Conservation (phyloP, 2,329 filamentous ascomycete species). For the Nannizziopsis arthrosporioides region DNA sequence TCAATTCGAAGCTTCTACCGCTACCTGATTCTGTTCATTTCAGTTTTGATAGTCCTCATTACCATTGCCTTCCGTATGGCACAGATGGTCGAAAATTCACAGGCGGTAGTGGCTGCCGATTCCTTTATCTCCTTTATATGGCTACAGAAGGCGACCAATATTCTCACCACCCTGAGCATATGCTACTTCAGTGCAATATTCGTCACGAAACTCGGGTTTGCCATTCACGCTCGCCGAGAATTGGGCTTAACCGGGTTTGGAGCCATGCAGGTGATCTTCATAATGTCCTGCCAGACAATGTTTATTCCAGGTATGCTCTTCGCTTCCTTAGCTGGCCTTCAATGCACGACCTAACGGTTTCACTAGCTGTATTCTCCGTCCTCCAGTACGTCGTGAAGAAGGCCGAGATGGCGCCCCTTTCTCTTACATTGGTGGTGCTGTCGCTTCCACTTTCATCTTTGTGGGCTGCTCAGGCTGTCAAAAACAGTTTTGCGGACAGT, state of each 20-base stretch:
- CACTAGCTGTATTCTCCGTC: conserved; percentile 41
- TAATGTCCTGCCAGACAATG: conserved; percentile 57
- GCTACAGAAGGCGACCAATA: conserved; percentile 38
- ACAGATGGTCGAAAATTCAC: conserved; percentile 40
- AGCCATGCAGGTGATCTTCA: conserved; percentile 54
- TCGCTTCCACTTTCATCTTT: conserved; percentile 55
- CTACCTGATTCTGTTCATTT: conserved; percentile 37
- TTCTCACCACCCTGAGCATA: conserved; percentile 45
- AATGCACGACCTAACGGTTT: conserved; percentile 2
- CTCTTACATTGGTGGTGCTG: conserved; percentile 48
- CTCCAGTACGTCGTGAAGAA: conserved; percentile 43
- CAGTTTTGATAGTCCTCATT: conserved; percentile 39
- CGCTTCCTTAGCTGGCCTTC: conserved; percentile 1
- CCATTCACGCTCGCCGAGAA: conserved; percentile 44
- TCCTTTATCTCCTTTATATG: conserved; percentile 25
- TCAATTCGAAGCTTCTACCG: conserved; percentile 37
- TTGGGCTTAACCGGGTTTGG: conserved; percentile 51
- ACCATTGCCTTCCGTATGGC: conserved; percentile 45
- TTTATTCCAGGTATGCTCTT: conserved; percentile 45
- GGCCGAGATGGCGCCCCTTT: conserved; percentile 44
- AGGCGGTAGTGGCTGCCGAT: conserved; percentile 26
- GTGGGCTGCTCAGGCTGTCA: conserved; percentile 44
- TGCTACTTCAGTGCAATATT: conserved; percentile 54
- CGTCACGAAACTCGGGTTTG: conserved; percentile 48
- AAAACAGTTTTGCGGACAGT: conserved; percentile 13